Base-by-base conservation (phyloP, 176 grass and related monocot species). In the Ampelocalamus luodianensis region DNA sequence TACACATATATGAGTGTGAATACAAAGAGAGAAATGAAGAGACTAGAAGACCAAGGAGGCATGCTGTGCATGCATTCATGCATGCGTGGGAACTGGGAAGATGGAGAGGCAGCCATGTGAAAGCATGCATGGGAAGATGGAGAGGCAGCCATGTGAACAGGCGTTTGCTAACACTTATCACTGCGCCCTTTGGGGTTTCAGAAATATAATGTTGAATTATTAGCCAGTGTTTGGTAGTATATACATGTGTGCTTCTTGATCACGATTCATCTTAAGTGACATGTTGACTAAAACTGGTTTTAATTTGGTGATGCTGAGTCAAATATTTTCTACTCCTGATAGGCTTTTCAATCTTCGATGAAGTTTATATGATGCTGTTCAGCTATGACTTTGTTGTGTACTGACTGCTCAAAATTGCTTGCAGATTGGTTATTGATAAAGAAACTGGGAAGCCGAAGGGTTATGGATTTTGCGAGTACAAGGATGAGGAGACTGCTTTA, bases 401-500 rank as follows among this genome's bases (percentile, higher is more conserved):
- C 78, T 90, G 72, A 90, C 78, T 46, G 34, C 32, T 90, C 24
- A 37, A 51, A 37, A 51, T 83, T 85, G 72, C 48, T 38, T 96
- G 78, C 84, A 99, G 97, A 87, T 84, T 99, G 70, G 93, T 99
- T 39, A 73, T 92, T 76, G 97, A 99, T 87, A 99, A 94, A 84
- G 93, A 99, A 89, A 99, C 93, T 22, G 90, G 93, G 36, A 99
- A 96, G 76, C 97, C 92, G 1, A 99, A 99, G 85, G 97, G 97
- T 48, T 99, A 99, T 87, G 97, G 97, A 18, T 99, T 99, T 82
- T 99, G 97, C 3, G 97, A 99, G 70, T 99, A 99, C 86, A 99
- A 99, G 74, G 97, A 99, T 65, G 97, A 99, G 76, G 97, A 99
- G 71, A 99, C 97, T 58, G 97, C 97, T 90, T 82, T 99, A 63